A percentile compares a stretch with the other conserved stretches of the same genome.
Conservation (phyloP, 2,329 filamentous ascomycete species). For the Tolypocladium amazonense region DNA sequence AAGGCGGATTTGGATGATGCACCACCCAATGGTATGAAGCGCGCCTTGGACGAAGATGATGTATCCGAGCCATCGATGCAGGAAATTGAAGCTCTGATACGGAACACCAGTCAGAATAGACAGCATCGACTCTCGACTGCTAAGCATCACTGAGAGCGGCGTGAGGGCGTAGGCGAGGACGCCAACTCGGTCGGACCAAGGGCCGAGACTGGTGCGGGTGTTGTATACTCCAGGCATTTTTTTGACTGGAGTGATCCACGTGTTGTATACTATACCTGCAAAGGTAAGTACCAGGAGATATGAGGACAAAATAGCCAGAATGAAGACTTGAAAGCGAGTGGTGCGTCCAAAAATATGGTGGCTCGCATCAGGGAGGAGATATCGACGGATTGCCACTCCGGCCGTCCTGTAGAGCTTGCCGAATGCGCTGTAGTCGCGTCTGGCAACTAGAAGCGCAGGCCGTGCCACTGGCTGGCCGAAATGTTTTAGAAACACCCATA, state of each 20-base stretch:
- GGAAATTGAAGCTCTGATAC: conserved; percentile 67
- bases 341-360: conserved; percentile 53
- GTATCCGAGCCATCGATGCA: conserved; percentile 67
- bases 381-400: conserved; percentile 30
- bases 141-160: conserved; percentile 56
- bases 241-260: conserved; percentile 60
- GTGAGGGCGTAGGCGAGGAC: conserved; percentile 65
- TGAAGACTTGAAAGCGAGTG: conserved; percentile 55
- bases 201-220: conserved; percentile 54
- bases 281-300: conserved; percentile 63
- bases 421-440: conserved; percentile 7
- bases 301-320: conserved; percentile 43
- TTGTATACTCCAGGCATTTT: conserved; percentile 44
- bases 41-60: conserved; percentile 58
- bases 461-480: conserved; percentile 12
- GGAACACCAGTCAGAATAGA: conserved; percentile 62
- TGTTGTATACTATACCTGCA: conserved; percentile 56
- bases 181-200: conserved; percentile 59
- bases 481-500: conserved; percentile 25
- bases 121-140: conserved; percentile 59
- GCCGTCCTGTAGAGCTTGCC: conserved; percentile 24
- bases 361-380: conserved; percentile 51
- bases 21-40: conserved; percentile 64
- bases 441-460: conserved; percentile 6
- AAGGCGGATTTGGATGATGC: conserved; percentile 50